Evolutionary conservation across 2,329 filamentous ascomycete species (phyloP).

Genomic region (Hymenoscyphus linearis): DNA sequence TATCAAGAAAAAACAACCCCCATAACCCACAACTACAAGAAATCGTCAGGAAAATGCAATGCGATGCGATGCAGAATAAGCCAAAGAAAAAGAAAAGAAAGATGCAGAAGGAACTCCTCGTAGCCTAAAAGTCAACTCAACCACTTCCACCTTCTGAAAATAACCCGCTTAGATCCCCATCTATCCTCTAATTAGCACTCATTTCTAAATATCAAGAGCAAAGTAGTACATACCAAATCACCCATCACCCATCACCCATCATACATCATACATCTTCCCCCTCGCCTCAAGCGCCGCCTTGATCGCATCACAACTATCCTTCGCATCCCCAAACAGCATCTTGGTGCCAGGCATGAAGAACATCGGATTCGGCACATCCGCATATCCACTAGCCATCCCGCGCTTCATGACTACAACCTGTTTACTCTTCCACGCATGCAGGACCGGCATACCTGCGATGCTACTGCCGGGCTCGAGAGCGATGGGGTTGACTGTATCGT

Average conservation of each 20-base stretch:
- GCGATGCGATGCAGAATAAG: neutral
- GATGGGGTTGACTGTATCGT: conserved; percentile 89
- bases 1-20: too few relatives aligned
- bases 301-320: conserved; percentile 66
- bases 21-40: too few relatives aligned
- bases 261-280: conserved; percentile 25
- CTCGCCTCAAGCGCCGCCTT: conserved; percentile 20
- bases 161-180: neutral
- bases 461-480: conserved; percentile 76
- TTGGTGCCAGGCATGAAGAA: conserved; percentile 85
- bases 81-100: neutral
- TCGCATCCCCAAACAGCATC: conserved; percentile 91
- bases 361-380: conserved; percentile 90
- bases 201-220: neutral
- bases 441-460: conserved; percentile 88
- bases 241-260: neutral
- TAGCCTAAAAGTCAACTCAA: too few relatives aligned
- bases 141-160: too few relatives aligned
- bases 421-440: conserved; percentile 93
- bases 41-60: neutral
- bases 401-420: conserved; percentile 92
- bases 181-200: neutral
- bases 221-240: neutral
- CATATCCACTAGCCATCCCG: conserved; percentile 48
- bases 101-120: neutral